These are phyloP conservation scores for Parathielavia hyrcaniae DNA, from an alignment of 495 filamentous ascomycete species.

Conservation along the genomic window DNA sequence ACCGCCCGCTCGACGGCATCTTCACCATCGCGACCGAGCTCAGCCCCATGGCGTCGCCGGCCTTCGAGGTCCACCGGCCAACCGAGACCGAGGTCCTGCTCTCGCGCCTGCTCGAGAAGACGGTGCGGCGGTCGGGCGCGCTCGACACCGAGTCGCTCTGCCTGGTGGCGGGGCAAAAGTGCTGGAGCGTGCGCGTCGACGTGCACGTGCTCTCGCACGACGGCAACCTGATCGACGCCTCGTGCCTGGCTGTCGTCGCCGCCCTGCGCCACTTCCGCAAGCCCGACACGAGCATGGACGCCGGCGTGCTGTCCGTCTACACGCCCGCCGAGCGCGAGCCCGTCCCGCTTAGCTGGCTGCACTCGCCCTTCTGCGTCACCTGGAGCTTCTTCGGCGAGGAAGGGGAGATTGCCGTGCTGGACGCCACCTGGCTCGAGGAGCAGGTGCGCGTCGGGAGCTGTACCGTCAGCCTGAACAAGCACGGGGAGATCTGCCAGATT, in stretches of 20 bases:
- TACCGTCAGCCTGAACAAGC: conserved; percentile 77
- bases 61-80: conserved; percentile 79
- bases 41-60: conserved; percentile 83
- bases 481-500: conserved; percentile 87
- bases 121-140: conserved; percentile 83
- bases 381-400: conserved; percentile 70
- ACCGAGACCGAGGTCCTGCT: conserved; percentile 77
- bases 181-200: conserved; percentile 83
- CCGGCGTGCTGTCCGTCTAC: conserved; percentile 75
- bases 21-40: conserved; percentile 89
- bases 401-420: conserved; percentile 57
- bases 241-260: conserved; percentile 79
- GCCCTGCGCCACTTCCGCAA: conserved; percentile 84
- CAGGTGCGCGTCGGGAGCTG: conserved; percentile 77
- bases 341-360: conserved; percentile 79
- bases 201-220: conserved; percentile 86
- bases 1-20: conserved; percentile 89
- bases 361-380: conserved; percentile 81
- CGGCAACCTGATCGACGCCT: conserved; percentile 76
- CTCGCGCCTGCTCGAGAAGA: conserved; percentile 82
- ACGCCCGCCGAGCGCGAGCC: conserved; percentile 79
- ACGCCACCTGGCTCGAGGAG: conserved; percentile 79
- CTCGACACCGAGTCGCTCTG: conserved; percentile 94
- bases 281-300: conserved; percentile 77
- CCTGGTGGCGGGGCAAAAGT: conserved; percentile 80